A percentile compares a stretch with the other conserved stretches of the same genome.
These are phyloP conservation scores for Nitzschia putrida DNA, from an alignment of 108 stramenopile species.

Conservation along the genomic window DNA sequence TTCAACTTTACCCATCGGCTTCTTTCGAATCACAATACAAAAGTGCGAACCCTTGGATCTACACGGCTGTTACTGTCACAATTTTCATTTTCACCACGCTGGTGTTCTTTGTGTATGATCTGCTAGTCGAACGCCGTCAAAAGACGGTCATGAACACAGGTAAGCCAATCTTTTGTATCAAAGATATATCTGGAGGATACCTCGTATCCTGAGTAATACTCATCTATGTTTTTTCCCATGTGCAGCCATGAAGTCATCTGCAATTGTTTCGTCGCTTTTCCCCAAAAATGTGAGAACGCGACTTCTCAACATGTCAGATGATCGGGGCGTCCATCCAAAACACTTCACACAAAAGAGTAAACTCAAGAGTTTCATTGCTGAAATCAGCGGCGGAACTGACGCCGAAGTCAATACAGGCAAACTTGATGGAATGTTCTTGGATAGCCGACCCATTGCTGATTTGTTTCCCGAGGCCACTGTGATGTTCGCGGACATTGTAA, in stretches of 20 bases:
- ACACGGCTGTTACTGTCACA: not conserved
- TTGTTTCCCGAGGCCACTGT: not conserved
- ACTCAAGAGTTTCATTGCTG: not conserved
- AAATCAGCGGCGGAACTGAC: not conserved
- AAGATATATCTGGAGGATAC: no score
- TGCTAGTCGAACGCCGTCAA: slow-evolving; percentile 32
- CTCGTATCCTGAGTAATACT: no score
- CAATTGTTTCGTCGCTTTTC: slow-evolving; percentile 55
- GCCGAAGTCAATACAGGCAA: not conserved
- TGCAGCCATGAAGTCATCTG: slow-evolving; percentile 32
- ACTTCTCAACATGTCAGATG: slow-evolving; percentile 5
- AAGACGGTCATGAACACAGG: slow-evolving; percentile 25
- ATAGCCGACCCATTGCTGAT: not conserved
- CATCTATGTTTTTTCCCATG: no score
- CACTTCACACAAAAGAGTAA: not conserved
- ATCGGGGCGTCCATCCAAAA: not conserved
- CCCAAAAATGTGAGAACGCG: slow-evolving; percentile 49
- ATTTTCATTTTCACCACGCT: slow-evolving; percentile 22
- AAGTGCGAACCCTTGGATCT: slow-evolving; percentile 12
- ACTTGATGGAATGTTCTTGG: no score
- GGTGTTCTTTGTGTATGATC: slow-evolving; percentile 28
- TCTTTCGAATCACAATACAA: slow-evolving; percentile 38
- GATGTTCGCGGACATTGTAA: not conserved
- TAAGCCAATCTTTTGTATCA: no score
- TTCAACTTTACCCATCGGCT: slow-evolving; percentile 53